phyloP scores from a whole-genome alignment of 805 yeast genomes.

The Clavispora vitiphila region DNA sequence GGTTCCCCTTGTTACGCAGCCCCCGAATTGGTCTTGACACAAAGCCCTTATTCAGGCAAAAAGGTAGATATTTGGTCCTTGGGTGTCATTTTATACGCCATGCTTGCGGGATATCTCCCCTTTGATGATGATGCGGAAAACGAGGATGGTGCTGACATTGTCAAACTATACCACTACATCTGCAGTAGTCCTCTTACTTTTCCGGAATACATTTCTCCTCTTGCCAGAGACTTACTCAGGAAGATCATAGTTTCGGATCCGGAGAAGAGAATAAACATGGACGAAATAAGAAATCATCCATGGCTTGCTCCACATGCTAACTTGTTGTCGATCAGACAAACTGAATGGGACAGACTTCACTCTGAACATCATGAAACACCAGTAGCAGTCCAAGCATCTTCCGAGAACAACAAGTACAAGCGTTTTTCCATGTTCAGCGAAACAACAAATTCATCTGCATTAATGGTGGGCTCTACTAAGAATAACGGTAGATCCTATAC shows the following conservation, averaged over 20 bases:
- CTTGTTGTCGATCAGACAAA: constrained; percentile 77
- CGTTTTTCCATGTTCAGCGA: constrained; percentile 43
- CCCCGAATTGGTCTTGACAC: constrained; percentile 89
- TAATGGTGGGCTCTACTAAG: constrained; percentile 26
- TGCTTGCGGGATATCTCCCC: constrained; percentile 95
- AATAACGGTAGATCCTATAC: constrained; percentile 33
- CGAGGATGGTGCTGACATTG: constrained; percentile 94
- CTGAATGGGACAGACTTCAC: constrained; percentile 77
- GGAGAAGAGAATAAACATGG: constrained; percentile 60
- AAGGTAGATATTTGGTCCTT: constrained; percentile 97
- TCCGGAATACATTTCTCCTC: constrained; percentile 87
- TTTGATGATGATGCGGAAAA: constrained; percentile 96
- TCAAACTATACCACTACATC: constrained; percentile 84
- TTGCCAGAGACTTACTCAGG: constrained; percentile 86
- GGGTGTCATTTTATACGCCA: constrained; percentile 92
- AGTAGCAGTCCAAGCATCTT: constrained; percentile 6
- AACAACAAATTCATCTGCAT: constrained; percentile 31
- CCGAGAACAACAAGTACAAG: constrained; percentile 26
- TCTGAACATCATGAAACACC: constrained; percentile 22
- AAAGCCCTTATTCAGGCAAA: constrained; percentile 81
- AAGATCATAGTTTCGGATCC: constrained; percentile 86
- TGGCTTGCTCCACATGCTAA: constrained; percentile 86
- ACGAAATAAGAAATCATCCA: constrained; percentile 70
- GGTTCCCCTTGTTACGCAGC: constrained; percentile 99
- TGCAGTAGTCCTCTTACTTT: constrained; percentile 88